Conservation (phyloP, 306 rosid genomes). For the Vigna angularis region DNA sequence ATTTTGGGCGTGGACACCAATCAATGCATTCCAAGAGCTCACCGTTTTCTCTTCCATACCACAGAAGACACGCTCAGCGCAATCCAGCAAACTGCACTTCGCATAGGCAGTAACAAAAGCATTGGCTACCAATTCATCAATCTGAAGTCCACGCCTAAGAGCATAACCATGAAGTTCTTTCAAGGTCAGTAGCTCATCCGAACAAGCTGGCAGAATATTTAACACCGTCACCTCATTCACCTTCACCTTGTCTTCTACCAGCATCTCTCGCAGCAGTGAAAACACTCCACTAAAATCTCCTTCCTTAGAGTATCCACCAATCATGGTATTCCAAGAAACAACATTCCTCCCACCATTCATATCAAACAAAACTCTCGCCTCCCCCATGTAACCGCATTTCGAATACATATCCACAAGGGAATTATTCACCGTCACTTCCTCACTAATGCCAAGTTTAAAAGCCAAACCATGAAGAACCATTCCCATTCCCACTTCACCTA, state of each 20-base stretch:
- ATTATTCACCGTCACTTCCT: slow-evolving; percentile 68
- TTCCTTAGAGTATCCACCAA: slow-evolving; percentile 68
- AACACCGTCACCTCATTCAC: slow-evolving; percentile 73
- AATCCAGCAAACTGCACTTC: slow-evolving; percentile 63
- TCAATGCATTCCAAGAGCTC: slow-evolving; percentile 85
- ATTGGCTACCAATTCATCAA: slow-evolving; percentile 69
- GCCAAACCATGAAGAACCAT: slow-evolving; percentile 76
- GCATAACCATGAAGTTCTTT: slow-evolving; percentile 79
- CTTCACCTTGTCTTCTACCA: slow-evolving; percentile 52
- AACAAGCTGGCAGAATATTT: slow-evolving; percentile 75
- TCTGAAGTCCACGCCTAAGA: slow-evolving; percentile 58
- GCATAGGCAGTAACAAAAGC: slow-evolving; percentile 76
- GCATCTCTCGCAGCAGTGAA: slow-evolving; percentile 68
- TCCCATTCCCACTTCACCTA: slow-evolving; percentile 61
- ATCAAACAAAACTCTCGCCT: slow-evolving; percentile 59
- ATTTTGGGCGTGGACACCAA: slow-evolving; percentile 73
- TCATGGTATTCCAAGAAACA: slow-evolving; percentile 87
- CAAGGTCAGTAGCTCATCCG: slow-evolving; percentile 58
- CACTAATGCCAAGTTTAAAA: slow-evolving; percentile 59
- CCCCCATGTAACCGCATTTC: slow-evolving; percentile 64
- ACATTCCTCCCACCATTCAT: slow-evolving; percentile 61
- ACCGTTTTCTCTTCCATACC: slow-evolving; percentile 62
- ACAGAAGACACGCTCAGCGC: slow-evolving; percentile 65
- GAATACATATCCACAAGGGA: slow-evolving; percentile 80
- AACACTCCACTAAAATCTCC: slow-evolving; percentile 59